Base-by-base conservation (phyloP, 2,329 filamentous ascomycete genomes). In the Aspergillus sp. region DNA sequence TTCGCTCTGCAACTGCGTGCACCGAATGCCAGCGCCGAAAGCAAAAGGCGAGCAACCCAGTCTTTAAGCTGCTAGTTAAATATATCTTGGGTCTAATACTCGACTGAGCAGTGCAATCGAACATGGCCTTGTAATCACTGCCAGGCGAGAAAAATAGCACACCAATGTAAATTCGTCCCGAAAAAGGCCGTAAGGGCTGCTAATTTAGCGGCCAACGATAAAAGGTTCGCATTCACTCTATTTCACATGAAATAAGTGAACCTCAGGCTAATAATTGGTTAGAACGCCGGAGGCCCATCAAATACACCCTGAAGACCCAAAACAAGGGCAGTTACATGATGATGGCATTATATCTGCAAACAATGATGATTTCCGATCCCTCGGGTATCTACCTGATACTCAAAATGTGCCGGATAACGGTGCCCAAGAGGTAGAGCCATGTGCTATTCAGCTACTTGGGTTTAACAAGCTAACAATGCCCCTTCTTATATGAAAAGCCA, bases 41-140 rank as follows among this genome's bases (percentile, higher is more conserved):
- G 66, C 80, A 82, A 62, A 82, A 80, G 74, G 78, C 74, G 68
- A 64, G 68, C 49, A 46, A 52, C 27, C 23, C 23, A 37, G 19
- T 33, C 12, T 39, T 55, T 49, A 39, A 14, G 17, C 37, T 7
- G 23, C 27, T n/a, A 15, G 39, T 23, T 19, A 12, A 51, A 51
- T 27, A 50, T n/a, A 39, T 7, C 5, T 19, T 46, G 44, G 7
- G 7, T 51, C 62, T 66, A 21, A 65, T 5, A 21, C 31, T 55
- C 43, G 21, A 14, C n/a, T 31, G 24, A 55, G 59, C 37, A 81
- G 79, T 82, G 80, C 63, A 80, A 75, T 58, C 75, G 78, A 35
- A 72, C 80, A 64, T 82, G 80, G 75, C 80, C 79, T 2, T 82
- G 80, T 64, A 80, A 80, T 59, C 79, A 82, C 61, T 82, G 79